Percentiles rank a stretch among this genome's conserved stretches.
Conservation (phyloP, 768 basidiomycete species). For the Hericium alpestre region DNA sequence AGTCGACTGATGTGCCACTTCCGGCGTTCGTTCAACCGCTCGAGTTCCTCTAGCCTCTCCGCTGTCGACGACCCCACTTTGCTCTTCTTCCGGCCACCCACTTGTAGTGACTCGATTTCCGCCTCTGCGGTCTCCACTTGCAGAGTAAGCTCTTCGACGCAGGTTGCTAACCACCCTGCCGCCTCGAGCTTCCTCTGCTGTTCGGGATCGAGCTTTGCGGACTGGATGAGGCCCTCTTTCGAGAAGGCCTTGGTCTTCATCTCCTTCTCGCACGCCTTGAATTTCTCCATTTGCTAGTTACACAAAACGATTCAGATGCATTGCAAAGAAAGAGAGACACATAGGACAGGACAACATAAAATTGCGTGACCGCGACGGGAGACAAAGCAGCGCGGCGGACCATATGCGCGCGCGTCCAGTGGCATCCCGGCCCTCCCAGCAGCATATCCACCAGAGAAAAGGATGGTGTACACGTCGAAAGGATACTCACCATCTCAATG, state of each 20-base stretch:
- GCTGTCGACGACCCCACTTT: slow-evolving; percentile 54
- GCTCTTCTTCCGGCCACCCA: slow-evolving; percentile 73
- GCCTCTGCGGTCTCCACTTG: slow-evolving; percentile 94
- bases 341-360: not conserved
- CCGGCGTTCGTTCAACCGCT: slow-evolving; percentile 82
- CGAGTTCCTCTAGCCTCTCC: slow-evolving; percentile 75
- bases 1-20: slow-evolving; percentile 91
- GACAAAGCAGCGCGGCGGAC: not conserved
- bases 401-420: not conserved
- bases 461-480: slow-evolving; percentile 1
- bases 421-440: no score
- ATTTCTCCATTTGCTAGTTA: slow-evolving; percentile 98
- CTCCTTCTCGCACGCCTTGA: slow-evolving; percentile 99
- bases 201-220: slow-evolving; percentile 90
- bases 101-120: slow-evolving; percentile 78
- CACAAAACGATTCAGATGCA: not conserved
- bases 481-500: slow-evolving; percentile 82
- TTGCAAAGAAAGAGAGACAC: slow-evolving; percentile 6
- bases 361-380: not conserved
- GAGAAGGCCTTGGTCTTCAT: slow-evolving; percentile 99
- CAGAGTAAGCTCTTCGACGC: slow-evolving; percentile 84
- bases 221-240: slow-evolving; percentile 93
- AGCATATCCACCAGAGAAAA: no score
- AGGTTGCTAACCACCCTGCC: slow-evolving; percentile 74
- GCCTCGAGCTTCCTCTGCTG: slow-evolving; percentile 94